Conservation (phyloP, 2,329 filamentous ascomycete species). For the Elsinoe ampelina region DNA sequence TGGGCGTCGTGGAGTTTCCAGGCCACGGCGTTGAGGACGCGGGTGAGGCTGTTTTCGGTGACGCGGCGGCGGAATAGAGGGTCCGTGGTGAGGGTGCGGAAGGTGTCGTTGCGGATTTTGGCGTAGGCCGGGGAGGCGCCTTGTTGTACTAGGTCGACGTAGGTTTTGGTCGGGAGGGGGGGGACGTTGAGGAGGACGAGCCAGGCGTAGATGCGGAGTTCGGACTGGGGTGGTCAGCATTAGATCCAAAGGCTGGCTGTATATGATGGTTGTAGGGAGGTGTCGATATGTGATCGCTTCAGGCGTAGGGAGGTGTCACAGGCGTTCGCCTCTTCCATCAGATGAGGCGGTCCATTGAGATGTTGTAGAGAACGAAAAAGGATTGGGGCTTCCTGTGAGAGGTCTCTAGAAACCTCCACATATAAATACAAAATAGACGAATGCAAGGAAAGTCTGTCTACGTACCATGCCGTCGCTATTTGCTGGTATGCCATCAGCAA, state of each 20-base stretch:
- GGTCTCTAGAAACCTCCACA: too few species aligned
- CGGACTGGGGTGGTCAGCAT: conserved; percentile 58
- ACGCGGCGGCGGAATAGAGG: conserved; percentile 94
- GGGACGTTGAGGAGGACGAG: conserved; percentile 83
- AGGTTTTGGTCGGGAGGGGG: conserved; percentile 74
- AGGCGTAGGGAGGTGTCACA: too few species aligned
- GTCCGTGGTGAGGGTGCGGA: conserved; percentile 90
- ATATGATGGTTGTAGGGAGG: neutral
- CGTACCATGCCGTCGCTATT: conserved; percentile 72
- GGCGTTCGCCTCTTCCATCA: too few species aligned
- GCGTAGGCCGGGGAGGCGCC: conserved; percentile 89
- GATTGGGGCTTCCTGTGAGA: too few species aligned
- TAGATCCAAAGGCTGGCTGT: neutral
- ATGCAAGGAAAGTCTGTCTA: neutral
- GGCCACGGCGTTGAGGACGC: conserved; percentile 86
- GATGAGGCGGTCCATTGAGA: too few species aligned
- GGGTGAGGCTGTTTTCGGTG: conserved; percentile 88
- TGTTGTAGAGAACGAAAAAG: too few species aligned
- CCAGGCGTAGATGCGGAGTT: conserved; percentile 91
- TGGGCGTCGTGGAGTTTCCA: conserved; percentile 83
- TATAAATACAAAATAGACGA: neutral
- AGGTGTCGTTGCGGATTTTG: conserved; percentile 98
- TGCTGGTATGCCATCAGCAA: conserved; percentile 66
- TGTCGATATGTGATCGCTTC: too few species aligned
- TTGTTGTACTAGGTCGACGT: conserved; percentile 82